phyloP scores from a whole-genome alignment of 345 rosid species.

The Geranium brycei region DNA sequence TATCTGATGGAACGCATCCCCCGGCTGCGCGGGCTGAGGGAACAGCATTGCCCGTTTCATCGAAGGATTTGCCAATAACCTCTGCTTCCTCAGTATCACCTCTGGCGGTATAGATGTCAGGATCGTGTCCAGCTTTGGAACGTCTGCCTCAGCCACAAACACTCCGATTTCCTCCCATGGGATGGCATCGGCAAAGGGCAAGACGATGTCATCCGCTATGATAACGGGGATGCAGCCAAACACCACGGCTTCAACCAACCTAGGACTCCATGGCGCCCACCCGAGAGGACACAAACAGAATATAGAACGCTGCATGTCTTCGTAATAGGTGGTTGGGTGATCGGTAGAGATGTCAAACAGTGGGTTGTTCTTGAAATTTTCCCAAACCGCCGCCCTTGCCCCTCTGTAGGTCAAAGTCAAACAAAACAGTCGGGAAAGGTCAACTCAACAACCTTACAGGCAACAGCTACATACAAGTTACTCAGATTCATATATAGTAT shows the following conservation, averaged over 20 bases:
- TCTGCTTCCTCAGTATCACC: conserved; percentile 73
- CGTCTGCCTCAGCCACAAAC: conserved; percentile 77
- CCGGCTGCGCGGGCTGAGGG: conserved; percentile 85
- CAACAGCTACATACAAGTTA: neutral
- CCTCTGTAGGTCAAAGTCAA: conserved; percentile 35
- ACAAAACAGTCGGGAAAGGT: conserved; percentile 8
- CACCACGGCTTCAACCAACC: conserved; percentile 95
- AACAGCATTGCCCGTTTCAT: conserved; percentile 90
- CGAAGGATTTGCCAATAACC: conserved; percentile 86
- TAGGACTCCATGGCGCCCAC: conserved; percentile 99
- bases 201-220: conserved; percentile 85
- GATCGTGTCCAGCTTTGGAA: conserved; percentile 64
- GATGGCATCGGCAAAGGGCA: conserved; percentile 94
- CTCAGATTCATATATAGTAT: neutral
- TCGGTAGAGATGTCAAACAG: conserved; percentile 90
- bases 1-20: conserved; percentile 95
- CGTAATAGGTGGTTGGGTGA: conserved; percentile 87
- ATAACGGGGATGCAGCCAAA: conserved; percentile 97
- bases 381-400: conserved; percentile 98
- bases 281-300: conserved; percentile 93
- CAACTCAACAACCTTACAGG: conserved; percentile 1
- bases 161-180: conserved; percentile 99
- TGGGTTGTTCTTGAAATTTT: conserved; percentile 86
- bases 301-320: conserved; percentile 91
- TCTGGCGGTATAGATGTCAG: conserved; percentile 67